Base-by-base conservation (phyloP, 2,329 filamentous ascomycete genomes). In the Pezicula neosporulosa region DNA sequence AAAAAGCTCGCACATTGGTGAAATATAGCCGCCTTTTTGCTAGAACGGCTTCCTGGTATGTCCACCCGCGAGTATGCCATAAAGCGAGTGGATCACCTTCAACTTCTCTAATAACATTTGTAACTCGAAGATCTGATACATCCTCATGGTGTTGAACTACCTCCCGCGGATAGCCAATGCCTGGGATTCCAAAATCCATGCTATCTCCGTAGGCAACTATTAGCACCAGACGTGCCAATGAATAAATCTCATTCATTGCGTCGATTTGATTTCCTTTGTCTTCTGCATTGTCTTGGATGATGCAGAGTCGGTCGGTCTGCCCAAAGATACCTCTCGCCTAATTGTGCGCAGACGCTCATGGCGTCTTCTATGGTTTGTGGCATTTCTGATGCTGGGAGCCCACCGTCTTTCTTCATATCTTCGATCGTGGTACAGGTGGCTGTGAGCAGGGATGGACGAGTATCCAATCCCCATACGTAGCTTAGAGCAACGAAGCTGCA, bases 11-110 rank as follows among this genome's bases (percentile, higher is more conserved):
- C 44, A 46, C 44, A 33, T 35, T 42, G 9, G 30, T 33, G 30
- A 33, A 33, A 33, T 33, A 53, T 5, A 55, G 39, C n/a, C 47
- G 37, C 13, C 52, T 48, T 24, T 42, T 47, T 10, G 55, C 55
- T 13, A 58, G 46, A 27, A 56, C 18, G 10, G 48, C 42, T 43
- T 59, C 56, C 38, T 59, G 56, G 36, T 53, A 57, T 6, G 56
- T 59, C 56, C 56, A 59, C 5, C 44, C 56, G 38, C 56, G 55
- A 8, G 48, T 52, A 36, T 54, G 48, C 56, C 56, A 59, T 18
- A 30, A 35, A 21, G 44, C 28, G 44, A 46, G 44, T 37, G 44
- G 44, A 24, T 46, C 44, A 30, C 44, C 44, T 46, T 46, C 44
- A 46, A 46, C 24, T 46, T 46, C 44, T 35, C 28, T 12, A 13